phyloP scores from a whole-genome alignment of 768 basidiomycete species.

The Cubamyces sp. region DNA sequence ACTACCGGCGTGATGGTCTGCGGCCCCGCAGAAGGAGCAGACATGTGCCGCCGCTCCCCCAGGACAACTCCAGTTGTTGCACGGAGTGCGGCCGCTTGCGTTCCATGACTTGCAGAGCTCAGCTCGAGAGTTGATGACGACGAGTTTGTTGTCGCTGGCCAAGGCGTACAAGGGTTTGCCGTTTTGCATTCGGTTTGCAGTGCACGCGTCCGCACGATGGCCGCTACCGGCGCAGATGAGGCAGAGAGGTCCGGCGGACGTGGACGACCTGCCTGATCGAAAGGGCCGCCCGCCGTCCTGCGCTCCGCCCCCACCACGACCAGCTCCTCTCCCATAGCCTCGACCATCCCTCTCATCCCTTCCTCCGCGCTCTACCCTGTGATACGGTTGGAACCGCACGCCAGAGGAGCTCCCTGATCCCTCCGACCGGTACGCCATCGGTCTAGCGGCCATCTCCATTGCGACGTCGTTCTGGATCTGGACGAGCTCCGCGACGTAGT shows the following conservation, averaged over 20 bases:
- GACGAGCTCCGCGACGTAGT: background rate
- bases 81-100: background rate
- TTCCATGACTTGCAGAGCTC: slow-evolving; percentile 17
- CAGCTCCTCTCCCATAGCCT: too few species aligned
- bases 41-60: background rate
- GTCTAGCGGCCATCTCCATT: background rate
- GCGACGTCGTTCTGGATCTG: background rate
- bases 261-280: background rate
- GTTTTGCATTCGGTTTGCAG: background rate
- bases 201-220: slow-evolving; percentile 7
- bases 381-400: slow-evolving; percentile 5
- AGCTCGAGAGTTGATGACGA: background rate
- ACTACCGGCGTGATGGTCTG: slow-evolving; percentile 16
- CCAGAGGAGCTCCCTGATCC: too few species aligned
- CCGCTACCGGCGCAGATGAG: slow-evolving; percentile 17
- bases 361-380: background rate
- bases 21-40: slow-evolving; percentile 22
- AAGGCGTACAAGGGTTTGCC: background rate
- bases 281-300: too few species aligned
- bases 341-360: too few species aligned
- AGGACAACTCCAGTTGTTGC: background rate
- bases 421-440: too few species aligned
- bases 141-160: background rate
- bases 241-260: slow-evolving; percentile 8
- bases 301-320: too few species aligned